Conservation (phyloP, 2,329 filamentous ascomycete species). For the Hymenoscyphus scutula region DNA sequence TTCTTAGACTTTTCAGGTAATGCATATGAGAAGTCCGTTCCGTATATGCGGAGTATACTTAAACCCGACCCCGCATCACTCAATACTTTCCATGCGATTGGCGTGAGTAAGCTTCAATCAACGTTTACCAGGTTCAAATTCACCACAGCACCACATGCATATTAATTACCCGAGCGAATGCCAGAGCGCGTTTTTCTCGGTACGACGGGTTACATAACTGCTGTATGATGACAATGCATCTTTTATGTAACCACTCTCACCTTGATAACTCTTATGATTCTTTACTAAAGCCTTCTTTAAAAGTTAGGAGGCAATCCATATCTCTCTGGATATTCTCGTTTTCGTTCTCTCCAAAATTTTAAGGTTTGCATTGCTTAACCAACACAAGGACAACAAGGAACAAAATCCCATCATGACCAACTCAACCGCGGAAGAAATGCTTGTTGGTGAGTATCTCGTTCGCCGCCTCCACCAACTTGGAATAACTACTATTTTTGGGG, state of each 20-base stretch:
- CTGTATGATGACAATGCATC: neutral
- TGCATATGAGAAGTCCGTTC: neutral
- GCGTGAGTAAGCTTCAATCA: no score
- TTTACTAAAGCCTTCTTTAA: neutral
- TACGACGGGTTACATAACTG: neutral
- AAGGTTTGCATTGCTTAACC: neutral
- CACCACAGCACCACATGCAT: neutral
- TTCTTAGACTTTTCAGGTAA: neutral
- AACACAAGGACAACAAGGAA: neutral
- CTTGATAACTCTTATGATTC: neutral
- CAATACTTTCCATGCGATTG: neutral
- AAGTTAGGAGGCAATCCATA: neutral
- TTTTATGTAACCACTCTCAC: neutral
- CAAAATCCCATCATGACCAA: neutral
- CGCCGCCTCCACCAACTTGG: slow-evolving; percentile 43
- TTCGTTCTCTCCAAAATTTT: neutral
- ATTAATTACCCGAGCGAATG: neutral
- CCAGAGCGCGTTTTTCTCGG: neutral
- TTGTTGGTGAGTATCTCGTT: slow-evolving; percentile 40
- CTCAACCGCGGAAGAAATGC: slow-evolving; percentile 17
- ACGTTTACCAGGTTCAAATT: neutral
- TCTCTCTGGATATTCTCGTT: neutral
- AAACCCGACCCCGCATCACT: neutral
- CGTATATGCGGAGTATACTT: neutral
- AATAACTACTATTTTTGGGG: slow-evolving; percentile 45